Evolutionary conservation across 805 yeast species (phyloP).

Genomic region (Lachancea cidri): DNA sequence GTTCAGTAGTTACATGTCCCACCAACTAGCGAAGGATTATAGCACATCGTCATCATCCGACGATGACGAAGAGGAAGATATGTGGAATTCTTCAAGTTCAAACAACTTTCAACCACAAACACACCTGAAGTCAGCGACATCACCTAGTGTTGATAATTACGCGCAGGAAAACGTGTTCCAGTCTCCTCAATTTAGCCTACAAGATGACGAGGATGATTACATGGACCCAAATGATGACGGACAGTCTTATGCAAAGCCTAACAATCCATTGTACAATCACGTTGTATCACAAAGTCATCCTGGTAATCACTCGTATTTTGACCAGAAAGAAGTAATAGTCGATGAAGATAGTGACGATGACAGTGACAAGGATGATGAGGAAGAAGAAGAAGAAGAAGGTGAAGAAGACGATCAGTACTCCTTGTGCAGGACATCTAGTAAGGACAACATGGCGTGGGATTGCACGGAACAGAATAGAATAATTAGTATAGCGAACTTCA

Average conservation of each 20-base stretch:
- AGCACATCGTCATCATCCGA: conserved; percentile 13
- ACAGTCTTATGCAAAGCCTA: conserved; percentile 57
- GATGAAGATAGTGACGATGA: conserved; percentile 18
- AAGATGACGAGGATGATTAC: conserved; percentile 59
- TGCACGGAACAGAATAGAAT: conserved; percentile 25
- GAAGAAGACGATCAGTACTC: conserved; percentile 32
- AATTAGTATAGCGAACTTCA: conserved; percentile 24
- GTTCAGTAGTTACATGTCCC: conserved; percentile 28
- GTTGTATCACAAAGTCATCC: conserved; percentile 25
- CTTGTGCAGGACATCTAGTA: conserved; percentile 31
- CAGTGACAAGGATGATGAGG: conserved; percentile 13
- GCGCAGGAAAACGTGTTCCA: conserved; percentile 38
- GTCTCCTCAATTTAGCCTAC: conserved; percentile 40
- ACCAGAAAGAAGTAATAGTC: conserved; percentile 16
- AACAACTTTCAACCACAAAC: conserved; percentile 4
- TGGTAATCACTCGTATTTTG: conserved; percentile 6
- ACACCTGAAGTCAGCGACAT: conserved; percentile 1
- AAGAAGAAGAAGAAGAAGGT: conserved; percentile 20
- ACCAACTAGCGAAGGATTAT: conserved; percentile 17
- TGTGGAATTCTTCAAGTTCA: conserved; percentile 4
- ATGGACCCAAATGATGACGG: conserved; percentile 82
- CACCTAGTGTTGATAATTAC: conserved; percentile 6
- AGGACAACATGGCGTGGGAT: conserved; percentile 30
- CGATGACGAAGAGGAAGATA: conserved; percentile 19
- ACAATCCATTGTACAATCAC: conserved; percentile 51